Evolutionary conservation across 208 protist genomes (phyloP).

Genomic region (Wallacemonas collosoma): DNA sequence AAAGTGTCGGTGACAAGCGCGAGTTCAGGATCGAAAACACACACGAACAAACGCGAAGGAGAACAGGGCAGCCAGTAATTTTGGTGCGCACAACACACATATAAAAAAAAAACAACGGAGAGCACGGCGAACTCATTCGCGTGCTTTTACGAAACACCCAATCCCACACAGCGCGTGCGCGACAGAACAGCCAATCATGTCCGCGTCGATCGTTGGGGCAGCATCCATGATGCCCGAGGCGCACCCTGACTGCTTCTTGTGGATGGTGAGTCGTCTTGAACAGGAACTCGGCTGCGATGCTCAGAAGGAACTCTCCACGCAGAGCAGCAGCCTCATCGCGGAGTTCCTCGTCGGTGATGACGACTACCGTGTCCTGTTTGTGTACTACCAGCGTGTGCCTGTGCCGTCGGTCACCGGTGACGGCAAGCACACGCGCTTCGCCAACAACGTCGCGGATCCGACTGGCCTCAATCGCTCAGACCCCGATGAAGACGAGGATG

Average conservation of each 20-base stretch:
- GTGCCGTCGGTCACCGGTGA: conserved; percentile 4
- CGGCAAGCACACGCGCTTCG: neutral
- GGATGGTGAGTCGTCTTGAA: conserved; percentile 67
- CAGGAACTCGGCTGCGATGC: conserved; percentile 56
- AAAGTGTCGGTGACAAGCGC: neutral
- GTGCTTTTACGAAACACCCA: no score
- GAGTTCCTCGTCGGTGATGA: conserved; percentile 90
- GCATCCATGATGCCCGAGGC: conserved; percentile 53
- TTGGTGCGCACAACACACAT: neutral
- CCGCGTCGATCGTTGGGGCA: neutral
- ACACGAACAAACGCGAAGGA: no score
- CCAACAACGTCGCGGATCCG: conserved; percentile 9
- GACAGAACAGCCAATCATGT: neutral
- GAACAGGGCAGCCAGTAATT: neutral
- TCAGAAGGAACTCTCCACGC: conserved; percentile 42
- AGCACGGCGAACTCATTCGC: neutral
- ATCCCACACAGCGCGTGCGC: no score
- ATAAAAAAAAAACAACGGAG: conserved; percentile 11
- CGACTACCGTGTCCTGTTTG: conserved; percentile 64
- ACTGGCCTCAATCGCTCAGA: conserved; percentile 31
- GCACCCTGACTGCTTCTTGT: conserved; percentile 79
- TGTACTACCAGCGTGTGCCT: conserved; percentile 51
- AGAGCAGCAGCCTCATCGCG: conserved; percentile 59
- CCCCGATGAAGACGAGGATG: conserved; percentile 22
- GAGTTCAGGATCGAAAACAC: no score